Evolutionary conservation across 2,329 filamentous ascomycete genomes (phyloP).

Genomic region (Aciculosporium take): DNA sequence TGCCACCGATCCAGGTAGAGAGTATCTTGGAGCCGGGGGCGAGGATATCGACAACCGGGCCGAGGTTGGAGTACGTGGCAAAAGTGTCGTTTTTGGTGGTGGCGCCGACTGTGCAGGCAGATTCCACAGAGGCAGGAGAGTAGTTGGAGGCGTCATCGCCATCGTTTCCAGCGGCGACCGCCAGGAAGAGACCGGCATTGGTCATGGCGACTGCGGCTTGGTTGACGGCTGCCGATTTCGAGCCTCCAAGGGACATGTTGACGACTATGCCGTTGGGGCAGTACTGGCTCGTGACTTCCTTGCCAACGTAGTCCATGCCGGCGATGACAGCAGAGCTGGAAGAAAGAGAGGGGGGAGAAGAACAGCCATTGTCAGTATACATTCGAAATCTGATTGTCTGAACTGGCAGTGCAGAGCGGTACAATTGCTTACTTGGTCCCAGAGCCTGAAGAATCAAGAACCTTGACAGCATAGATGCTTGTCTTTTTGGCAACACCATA

Average conservation of each 20-base stretch:
- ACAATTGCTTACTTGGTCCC: slow-evolving; percentile 20
- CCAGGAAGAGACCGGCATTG: slow-evolving; percentile 31
- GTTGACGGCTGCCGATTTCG: slow-evolving; percentile 30
- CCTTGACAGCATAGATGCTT: slow-evolving; percentile 29
- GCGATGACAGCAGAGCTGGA: slow-evolving; percentile 26
- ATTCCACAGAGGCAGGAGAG: slow-evolving; percentile 30
- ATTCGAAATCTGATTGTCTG: neutral
- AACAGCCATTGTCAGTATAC: neutral
- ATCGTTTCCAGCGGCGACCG: slow-evolving; percentile 41
- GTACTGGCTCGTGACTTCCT: slow-evolving; percentile 19
- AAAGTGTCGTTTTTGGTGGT: slow-evolving; percentile 22
- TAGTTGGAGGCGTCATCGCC: slow-evolving; percentile 26
- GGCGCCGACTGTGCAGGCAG: slow-evolving; percentile 36
- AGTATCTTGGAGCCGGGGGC: slow-evolving; percentile 32
- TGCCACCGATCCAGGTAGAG: slow-evolving; percentile 29
- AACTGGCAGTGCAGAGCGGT: neutral
- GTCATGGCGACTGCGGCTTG: slow-evolving; percentile 29
- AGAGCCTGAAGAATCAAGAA: slow-evolving; percentile 23
- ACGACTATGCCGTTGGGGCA: slow-evolving; percentile 31
- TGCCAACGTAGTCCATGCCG: slow-evolving; percentile 28
- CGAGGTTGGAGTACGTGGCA: slow-evolving; percentile 36
- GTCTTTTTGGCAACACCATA: slow-evolving; percentile 34
- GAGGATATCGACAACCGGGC: slow-evolving; percentile 31
- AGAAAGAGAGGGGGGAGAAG: too few relatives aligned
- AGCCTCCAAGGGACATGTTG: slow-evolving; percentile 42